Evolutionary conservation across 179 eudicot genomes (phyloP).

Genomic region (Sideroxylon spinosum): DNA sequence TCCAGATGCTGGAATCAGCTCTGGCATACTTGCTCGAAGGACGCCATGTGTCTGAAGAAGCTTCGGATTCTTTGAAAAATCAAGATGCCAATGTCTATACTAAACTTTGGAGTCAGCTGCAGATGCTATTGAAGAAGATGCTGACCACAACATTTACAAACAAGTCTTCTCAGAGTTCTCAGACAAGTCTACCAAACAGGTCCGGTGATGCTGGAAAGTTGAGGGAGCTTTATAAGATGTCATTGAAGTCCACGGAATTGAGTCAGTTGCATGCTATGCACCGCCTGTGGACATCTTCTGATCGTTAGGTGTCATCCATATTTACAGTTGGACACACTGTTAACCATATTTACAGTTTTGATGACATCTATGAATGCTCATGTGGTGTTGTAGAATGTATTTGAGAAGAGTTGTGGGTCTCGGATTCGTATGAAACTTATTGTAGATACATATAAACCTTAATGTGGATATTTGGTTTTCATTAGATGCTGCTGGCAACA

Average conservation of each 20-base stretch:
- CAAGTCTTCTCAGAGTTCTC: conserved; percentile 36
- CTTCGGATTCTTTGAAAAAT: conserved; percentile 24
- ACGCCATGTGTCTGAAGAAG: conserved; percentile 40
- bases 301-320: too few species aligned
- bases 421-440: too few species aligned
- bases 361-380: too few species aligned
- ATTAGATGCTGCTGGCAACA: too few species aligned
- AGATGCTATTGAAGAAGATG: conserved; percentile 70
- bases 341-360: too few species aligned
- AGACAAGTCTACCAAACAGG: conserved; percentile 37
- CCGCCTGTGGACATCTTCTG: conserved; percentile 46
- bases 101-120: conserved; percentile 75
- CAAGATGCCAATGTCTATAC: conserved; percentile 33
- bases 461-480: too few species aligned
- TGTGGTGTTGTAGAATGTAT: too few species aligned
- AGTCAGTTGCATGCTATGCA: conserved; percentile 60
- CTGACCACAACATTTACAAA: conserved; percentile 43
- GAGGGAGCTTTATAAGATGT: conserved; percentile 76
- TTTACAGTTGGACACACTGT: too few species aligned
- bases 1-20: conserved; percentile 80
- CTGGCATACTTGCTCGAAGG: conserved; percentile 66
- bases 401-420: too few species aligned
- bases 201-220: conserved; percentile 62
- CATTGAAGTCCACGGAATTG: conserved; percentile 57
- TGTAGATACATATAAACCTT: too few species aligned